A percentile compares a stretch with the other conserved stretches of the same genome.
Evolutionary conservation across 306 rosid species (phyloP).

Genomic region (barrel medic (Medicago truncatula)): DNA sequence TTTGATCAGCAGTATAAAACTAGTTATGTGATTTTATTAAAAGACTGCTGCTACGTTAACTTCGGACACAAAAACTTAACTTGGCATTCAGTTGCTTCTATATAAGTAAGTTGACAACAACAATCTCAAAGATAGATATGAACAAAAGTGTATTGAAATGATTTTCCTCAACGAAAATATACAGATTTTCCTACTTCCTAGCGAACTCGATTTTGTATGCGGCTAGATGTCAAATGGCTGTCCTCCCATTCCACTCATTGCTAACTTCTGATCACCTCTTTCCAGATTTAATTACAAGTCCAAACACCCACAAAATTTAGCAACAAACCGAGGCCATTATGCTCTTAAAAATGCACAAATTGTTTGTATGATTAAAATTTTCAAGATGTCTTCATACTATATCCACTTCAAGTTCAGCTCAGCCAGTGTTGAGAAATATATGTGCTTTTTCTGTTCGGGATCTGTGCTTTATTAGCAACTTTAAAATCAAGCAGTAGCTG

Average conservation of each 20-base stretch:
- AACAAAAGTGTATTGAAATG: not conserved
- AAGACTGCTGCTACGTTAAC: not conserved
- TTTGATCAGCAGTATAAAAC: not conserved
- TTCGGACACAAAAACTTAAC: slow-evolving; percentile 14
- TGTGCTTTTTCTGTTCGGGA: slow-evolving; percentile 10
- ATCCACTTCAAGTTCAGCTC: slow-evolving; percentile 33
- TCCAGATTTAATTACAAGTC: slow-evolving; percentile 24
- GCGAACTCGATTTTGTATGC: slow-evolving; percentile 26
- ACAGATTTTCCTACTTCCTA: slow-evolving; percentile 41
- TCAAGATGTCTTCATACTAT: slow-evolving; percentile 8
- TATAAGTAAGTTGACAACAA: slow-evolving; percentile 17
- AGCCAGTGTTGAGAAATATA: slow-evolving; percentile 20
- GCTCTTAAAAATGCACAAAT: slow-evolving; percentile 28
- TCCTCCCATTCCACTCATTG: slow-evolving; percentile 30
- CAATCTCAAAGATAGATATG: slow-evolving; percentile 11
- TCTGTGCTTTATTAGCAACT: slow-evolving; percentile 42
- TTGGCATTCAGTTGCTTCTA: slow-evolving; percentile 21
- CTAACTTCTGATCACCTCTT: slow-evolving; percentile 35
- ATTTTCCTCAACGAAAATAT: slow-evolving; percentile 29
- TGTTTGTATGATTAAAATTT: slow-evolving; percentile 32
- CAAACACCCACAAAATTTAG: slow-evolving; percentile 34
- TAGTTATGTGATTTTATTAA: not conserved
- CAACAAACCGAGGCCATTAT: slow-evolving; percentile 35
- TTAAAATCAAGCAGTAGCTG: slow-evolving; percentile 34
- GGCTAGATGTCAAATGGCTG: slow-evolving; percentile 8